phyloP scores from a whole-genome alignment of 176 grass and related monocot species.

The Calamus simplicifolius region DNA sequence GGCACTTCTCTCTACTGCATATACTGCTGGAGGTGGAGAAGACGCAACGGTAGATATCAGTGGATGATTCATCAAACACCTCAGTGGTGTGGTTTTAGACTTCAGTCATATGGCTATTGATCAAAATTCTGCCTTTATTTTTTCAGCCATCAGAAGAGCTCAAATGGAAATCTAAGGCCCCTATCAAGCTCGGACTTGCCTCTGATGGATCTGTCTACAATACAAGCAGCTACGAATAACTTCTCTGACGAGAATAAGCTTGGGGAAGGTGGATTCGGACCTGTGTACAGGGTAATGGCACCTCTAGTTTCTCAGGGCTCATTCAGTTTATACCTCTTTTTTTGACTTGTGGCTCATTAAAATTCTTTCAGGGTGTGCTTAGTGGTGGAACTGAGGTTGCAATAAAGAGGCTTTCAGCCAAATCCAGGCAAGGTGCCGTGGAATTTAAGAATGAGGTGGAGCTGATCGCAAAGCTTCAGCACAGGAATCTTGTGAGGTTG shows the following conservation, averaged over 20 bases:
- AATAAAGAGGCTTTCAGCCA: conserved; percentile 79
- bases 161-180: conserved; percentile 55
- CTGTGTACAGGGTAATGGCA: conserved; percentile 59
- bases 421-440: conserved; percentile 51
- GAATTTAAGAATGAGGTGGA: conserved; percentile 82
- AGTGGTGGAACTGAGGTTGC: conserved; percentile 57
- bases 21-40: conserved; percentile 98
- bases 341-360: background rate
- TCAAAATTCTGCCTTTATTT: conserved; percentile 1
- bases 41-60: conserved; percentile 56
- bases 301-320: background rate
- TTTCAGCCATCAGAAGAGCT: conserved; percentile 59
- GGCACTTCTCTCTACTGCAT: conserved; percentile 60
- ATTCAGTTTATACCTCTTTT: too few relatives aligned
- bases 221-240: conserved; percentile 53
- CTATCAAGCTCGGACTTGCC: conserved; percentile 78
- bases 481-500: conserved; percentile 75
- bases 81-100: too few relatives aligned
- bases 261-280: conserved; percentile 83
- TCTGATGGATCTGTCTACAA: conserved; percentile 54
- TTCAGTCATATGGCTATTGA: too few relatives aligned
- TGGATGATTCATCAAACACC: too few relatives aligned
- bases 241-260: conserved; percentile 92
- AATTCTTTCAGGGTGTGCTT: conserved; percentile 49
- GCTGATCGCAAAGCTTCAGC: conserved; percentile 90